phyloP scores from a whole-genome alignment of 2,329 filamentous ascomycete genomes.

The Sodiomyces alkalinus region DNA sequence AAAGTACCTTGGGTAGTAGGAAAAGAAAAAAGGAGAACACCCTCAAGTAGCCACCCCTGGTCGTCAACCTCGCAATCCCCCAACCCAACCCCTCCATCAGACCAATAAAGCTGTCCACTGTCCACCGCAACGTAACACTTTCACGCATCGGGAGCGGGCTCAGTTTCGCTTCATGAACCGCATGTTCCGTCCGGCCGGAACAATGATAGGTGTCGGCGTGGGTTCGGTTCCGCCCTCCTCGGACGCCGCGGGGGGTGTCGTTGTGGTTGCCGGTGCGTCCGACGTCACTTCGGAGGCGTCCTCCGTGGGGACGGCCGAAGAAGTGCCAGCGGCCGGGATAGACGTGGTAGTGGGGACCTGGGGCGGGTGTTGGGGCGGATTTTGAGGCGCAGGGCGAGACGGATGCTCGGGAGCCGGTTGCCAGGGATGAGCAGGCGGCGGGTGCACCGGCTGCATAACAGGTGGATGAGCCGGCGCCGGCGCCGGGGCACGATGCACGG shows the following conservation, averaged over 20 bases:
- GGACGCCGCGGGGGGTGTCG: neutral
- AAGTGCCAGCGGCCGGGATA: no score
- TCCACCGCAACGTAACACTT: no score
- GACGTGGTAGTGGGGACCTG: no score
- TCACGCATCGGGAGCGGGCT: neutral
- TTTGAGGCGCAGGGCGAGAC: neutral
- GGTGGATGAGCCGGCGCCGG: neutral
- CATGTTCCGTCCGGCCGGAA: neutral
- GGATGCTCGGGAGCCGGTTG: slow-evolving; percentile 1
- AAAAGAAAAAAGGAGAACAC: no score
- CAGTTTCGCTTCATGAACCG: slow-evolving; percentile 2
- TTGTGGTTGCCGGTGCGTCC: neutral
- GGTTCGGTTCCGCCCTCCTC: neutral
- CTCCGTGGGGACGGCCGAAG: no score
- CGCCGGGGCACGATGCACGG: neutral
- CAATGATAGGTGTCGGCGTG: slow-evolving; percentile 1
- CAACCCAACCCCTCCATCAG: no score
- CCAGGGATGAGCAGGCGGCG: neutral
- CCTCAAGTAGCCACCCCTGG: no score
- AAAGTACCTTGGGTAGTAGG: no score
- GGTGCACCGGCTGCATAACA: slow-evolving; percentile 2
- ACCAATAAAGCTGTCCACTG: no score
- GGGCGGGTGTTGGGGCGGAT: neutral
- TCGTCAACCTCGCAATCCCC: no score
- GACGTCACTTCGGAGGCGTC: no score